Conservation (phyloP, 75 land plant species). For the Larix kaempferi region DNA sequence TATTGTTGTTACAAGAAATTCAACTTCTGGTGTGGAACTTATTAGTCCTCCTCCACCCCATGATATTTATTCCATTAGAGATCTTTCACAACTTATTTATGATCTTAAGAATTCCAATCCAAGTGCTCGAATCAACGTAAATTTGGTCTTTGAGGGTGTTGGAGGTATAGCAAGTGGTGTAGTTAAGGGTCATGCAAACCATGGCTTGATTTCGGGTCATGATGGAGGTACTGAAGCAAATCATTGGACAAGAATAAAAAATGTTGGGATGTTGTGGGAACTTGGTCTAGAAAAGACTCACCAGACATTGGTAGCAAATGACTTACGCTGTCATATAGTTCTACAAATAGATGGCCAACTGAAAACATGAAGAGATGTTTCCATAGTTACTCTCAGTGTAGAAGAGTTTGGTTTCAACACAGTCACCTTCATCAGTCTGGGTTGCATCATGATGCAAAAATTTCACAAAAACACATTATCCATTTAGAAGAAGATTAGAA, state of each 20-base stretch:
- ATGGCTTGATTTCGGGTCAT: conserved; percentile 94
- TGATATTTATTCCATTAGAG: conserved; percentile 98
- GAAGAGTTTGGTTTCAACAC: conserved; percentile 98
- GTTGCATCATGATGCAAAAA: conserved; percentile 99
- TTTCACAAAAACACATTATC: conserved; percentile 96
- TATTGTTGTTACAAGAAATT: too few species aligned
- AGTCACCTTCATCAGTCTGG: conserved; percentile 89
- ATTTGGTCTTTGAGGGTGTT: conserved; percentile 96
- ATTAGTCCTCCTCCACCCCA: conserved; percentile 96
- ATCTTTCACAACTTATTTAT: conserved; percentile 93
- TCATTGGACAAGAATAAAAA: conserved; percentile 96
- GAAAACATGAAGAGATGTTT: conserved; percentile 91
- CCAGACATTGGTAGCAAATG: conserved; percentile 94
- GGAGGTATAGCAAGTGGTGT: conserved; percentile 98
- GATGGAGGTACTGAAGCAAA: conserved; percentile 99
- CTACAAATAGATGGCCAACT: conserved; percentile 97
- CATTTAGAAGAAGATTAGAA: too few species aligned
- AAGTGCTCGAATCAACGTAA: conserved; percentile 90
- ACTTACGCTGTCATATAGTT: conserved; percentile 82
- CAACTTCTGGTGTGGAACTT: too few species aligned
- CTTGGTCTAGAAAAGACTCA: conserved; percentile 97
- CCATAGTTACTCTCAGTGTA: conserved; percentile 92
- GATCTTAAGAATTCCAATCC: conserved; percentile 89
- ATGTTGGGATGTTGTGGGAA: conserved; percentile 98
- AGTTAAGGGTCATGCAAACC: conserved; percentile 98